Evolutionary conservation across 73 alveolate species (phyloP).

Genomic region (Paramecium pentaurelia): DNA sequence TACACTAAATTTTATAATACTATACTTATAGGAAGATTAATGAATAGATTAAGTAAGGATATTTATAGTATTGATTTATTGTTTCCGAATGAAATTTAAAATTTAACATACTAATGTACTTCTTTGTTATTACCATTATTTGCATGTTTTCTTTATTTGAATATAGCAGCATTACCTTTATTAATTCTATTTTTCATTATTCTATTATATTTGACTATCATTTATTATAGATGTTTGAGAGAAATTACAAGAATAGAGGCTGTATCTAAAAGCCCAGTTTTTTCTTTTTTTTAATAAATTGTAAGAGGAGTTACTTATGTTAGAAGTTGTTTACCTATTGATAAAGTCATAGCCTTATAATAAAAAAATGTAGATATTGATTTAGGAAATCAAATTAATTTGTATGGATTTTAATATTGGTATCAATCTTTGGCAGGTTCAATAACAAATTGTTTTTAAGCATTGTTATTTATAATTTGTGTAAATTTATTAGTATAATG

Average conservation of each 20-base stretch:
- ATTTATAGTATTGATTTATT: constrained; percentile 15
- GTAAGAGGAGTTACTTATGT: not conserved
- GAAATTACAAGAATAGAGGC: not conserved
- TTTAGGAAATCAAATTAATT: not conserved
- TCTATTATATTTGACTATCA: not conserved
- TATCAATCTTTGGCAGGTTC: not conserved
- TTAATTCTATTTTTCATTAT: not conserved
- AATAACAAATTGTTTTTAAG: not conserved
- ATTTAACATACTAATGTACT: not conserved
- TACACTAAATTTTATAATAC: constrained; percentile 45
- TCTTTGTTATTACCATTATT: not conserved
- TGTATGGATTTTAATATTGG: not conserved
- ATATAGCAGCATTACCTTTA: not conserved
- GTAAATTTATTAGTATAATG: not conserved
- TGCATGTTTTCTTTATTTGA: not conserved
- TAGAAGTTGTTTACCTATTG: not conserved
- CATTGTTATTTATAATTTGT: not conserved
- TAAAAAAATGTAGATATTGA: not conserved
- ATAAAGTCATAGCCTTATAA: not conserved
- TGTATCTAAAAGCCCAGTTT: not conserved
- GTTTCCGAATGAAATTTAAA: not conserved
- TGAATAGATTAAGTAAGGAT: constrained; percentile 52
- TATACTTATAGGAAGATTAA: constrained; percentile 15
- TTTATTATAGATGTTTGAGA: not conserved
- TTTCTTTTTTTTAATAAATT: not conserved